Percentiles rank a stretch among this genome's conserved stretches.
Evolutionary conservation across 495 filamentous ascomycete genomes (phyloP).

Genomic region (Aspergillus baeticus): DNA sequence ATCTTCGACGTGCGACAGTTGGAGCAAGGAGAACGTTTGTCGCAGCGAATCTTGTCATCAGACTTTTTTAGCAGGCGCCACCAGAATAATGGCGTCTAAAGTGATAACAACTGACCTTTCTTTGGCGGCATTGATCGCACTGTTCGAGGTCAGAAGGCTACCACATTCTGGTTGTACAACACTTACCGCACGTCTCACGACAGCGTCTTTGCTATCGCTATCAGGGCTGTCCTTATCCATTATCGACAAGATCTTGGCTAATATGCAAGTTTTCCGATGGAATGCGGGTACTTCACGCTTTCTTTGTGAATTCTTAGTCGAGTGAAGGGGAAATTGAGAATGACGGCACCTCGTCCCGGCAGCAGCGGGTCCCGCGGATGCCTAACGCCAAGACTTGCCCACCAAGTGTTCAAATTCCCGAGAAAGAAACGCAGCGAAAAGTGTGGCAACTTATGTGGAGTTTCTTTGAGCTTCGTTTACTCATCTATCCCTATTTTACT

Average conservation of each 20-base stretch:
- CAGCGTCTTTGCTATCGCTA: conserved; percentile 24
- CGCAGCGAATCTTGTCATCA: conserved; percentile 40
- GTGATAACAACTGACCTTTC: conserved; percentile 42
- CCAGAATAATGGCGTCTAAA: not conserved
- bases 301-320: not conserved
- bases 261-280: not conserved
- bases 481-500: too few species aligned
- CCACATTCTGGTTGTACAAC: not conserved
- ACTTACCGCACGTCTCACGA: conserved; percentile 36
- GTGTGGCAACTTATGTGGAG: not conserved
- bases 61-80: not conserved
- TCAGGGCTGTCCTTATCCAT: conserved; percentile 42
- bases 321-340: not conserved
- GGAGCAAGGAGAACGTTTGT: conserved; percentile 46
- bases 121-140: conserved; percentile 51
- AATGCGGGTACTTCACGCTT: not conserved
- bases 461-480: not conserved
- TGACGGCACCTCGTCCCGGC: not conserved
- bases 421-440: not conserved
- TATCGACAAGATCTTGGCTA: not conserved
- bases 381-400: conserved; percentile 12
- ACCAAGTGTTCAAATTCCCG: not conserved
- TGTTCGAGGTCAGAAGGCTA: conserved; percentile 17
- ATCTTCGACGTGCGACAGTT: conserved; percentile 45
- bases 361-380: conserved; percentile 19